These are phyloP conservation scores for Uncinocarpus reesii DNA, from an alignment of 2,329 filamentous ascomycete species.

Conservation along the genomic window DNA sequence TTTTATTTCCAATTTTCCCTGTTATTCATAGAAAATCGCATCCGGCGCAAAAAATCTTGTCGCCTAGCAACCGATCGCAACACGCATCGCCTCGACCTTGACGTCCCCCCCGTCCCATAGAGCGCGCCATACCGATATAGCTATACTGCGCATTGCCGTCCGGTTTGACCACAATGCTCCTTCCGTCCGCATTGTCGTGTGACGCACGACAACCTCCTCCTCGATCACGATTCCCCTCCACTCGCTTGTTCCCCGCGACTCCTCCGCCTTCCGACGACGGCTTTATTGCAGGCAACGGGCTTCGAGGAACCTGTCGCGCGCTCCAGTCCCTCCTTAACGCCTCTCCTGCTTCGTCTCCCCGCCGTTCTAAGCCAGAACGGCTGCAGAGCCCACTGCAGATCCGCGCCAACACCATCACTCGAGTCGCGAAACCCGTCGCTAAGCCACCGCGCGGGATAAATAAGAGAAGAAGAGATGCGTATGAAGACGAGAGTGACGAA, in stretches of 20 bases:
- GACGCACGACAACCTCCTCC: constrained; percentile 30
- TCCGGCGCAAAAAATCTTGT: constrained; percentile 13
- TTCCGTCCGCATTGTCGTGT: constrained; percentile 39
- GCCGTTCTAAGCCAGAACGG: constrained; percentile 27
- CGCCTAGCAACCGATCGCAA: not conserved
- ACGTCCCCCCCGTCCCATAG: not conserved
- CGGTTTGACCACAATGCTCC: constrained; percentile 28
- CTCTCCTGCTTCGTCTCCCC: constrained; percentile 32
- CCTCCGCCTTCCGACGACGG: constrained; percentile 32
- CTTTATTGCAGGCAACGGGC: constrained; percentile 28
- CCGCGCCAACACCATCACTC: constrained; percentile 20
- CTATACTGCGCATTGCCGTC: not conserved
- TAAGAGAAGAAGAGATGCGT: constrained; percentile 23
- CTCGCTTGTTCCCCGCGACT: constrained; percentile 29
- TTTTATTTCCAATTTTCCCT: constrained; percentile 2
- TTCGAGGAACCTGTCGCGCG: constrained; percentile 35
- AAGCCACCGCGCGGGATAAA: constrained; percentile 15
- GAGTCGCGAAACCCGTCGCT: constrained; percentile 21
- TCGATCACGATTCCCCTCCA: constrained; percentile 28
- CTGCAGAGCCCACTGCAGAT: constrained; percentile 34
- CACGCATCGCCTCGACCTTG: constrained; percentile 12
- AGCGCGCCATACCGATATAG: not conserved
- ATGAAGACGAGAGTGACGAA: constrained; percentile 27
- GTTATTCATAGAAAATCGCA: constrained; percentile 7
- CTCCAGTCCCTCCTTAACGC: constrained; percentile 34